Evolutionary conservation across 2,329 filamentous ascomycete species (phyloP).

Genomic region (Botrytis squamosa): DNA sequence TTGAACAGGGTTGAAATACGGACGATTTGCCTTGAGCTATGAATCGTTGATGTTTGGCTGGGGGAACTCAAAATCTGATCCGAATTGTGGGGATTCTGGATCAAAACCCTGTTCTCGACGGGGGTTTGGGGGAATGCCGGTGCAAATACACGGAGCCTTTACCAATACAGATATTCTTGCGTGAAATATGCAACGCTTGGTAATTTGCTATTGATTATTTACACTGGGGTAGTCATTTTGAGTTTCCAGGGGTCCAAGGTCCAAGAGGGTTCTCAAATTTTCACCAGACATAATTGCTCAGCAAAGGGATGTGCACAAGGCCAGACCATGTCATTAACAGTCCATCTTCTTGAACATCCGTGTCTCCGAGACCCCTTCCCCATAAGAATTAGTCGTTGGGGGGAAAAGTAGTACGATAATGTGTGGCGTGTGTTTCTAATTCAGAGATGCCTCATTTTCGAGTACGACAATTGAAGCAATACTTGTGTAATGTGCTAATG

Average conservation of each 20-base stretch:
- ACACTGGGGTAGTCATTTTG: neutral
- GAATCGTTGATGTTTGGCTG: neutral
- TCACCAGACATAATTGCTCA: neutral
- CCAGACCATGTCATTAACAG: neutral
- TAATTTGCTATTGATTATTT: slow-evolving; percentile 1
- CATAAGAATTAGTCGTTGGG: neutral
- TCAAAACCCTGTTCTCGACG: neutral
- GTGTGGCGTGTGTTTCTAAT: neutral
- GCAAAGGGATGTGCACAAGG: neutral
- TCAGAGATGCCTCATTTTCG: neutral
- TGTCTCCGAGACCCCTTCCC: no score
- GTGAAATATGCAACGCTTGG: neutral
- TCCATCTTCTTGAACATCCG: neutral
- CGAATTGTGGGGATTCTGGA: slow-evolving; percentile 4
- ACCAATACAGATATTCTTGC: neutral
- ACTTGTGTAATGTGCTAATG: neutral
- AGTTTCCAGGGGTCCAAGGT: neutral
- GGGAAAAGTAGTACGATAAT: neutral
- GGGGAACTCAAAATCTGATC: neutral
- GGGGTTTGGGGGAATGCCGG: neutral
- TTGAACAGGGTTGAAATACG: neutral
- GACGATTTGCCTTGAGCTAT: neutral
- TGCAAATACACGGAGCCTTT: neutral
- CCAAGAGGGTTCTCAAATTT: neutral
- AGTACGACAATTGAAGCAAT: neutral